Percentiles rank a stretch among this genome's conserved stretches.
Evolutionary conservation across 1,284 basidiomycete species (phyloP).

Genomic region (Bjerkandera adusta): DNA sequence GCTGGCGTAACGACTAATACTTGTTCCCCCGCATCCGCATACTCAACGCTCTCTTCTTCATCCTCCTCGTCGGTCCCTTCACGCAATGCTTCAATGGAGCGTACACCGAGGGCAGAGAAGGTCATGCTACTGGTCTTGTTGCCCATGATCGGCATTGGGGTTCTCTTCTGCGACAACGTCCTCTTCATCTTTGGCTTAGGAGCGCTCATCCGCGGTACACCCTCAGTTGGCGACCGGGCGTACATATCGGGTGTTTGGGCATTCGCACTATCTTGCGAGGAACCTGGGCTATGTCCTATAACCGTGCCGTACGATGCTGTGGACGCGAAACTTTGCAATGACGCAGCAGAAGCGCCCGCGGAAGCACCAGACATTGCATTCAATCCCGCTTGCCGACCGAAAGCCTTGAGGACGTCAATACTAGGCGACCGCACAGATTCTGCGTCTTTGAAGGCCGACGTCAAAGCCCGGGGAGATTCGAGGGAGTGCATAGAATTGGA

Average conservation of each 20-base stretch:
- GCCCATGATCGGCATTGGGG: background rate
- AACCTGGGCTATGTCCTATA: too few species aligned
- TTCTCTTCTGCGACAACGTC: conserved; percentile 4
- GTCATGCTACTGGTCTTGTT: too few species aligned
- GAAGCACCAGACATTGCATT: too few species aligned
- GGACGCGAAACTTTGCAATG: too few species aligned
- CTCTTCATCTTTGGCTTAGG: background rate
- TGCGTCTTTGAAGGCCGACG: conserved; percentile 28
- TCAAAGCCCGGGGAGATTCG: conserved; percentile 23
- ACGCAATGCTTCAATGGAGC: background rate
- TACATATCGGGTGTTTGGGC: too few species aligned
- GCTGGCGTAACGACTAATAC: conserved; percentile 2
- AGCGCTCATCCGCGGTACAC: too few species aligned
- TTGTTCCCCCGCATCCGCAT: background rate
- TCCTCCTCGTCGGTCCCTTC: background rate
- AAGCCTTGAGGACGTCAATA: conserved; percentile 28
- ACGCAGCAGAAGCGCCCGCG: too few species aligned
- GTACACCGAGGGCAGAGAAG: background rate
- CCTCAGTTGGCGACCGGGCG: too few species aligned
- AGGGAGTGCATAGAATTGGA: conserved; percentile 1
- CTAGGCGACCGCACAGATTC: conserved; percentile 30
- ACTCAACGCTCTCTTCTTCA: background rate
- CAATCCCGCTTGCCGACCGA: conserved; percentile 18
- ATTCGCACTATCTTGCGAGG: too few species aligned
- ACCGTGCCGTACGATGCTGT: too few species aligned